Evolutionary conservation across 2,329 filamentous ascomycete species (phyloP).

Genomic region (Mariannaea elegans): DNA sequence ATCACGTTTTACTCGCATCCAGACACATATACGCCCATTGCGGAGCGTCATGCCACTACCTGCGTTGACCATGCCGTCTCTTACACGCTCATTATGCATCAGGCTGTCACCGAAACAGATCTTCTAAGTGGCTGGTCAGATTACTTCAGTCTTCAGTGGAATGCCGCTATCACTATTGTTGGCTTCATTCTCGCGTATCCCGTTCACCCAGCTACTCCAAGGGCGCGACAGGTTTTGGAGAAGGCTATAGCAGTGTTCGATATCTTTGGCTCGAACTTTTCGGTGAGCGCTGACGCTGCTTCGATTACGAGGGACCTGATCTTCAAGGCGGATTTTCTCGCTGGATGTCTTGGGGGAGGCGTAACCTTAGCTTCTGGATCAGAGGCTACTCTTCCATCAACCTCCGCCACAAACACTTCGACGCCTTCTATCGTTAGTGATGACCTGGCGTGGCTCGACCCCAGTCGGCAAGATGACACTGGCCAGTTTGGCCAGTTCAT

Average conservation of each 20-base stretch:
- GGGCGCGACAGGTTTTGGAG: conserved; percentile 42
- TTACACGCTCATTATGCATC: conserved; percentile 35
- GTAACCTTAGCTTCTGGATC: neutral
- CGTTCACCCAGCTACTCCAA: conserved; percentile 27
- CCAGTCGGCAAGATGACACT: conserved; percentile 24
- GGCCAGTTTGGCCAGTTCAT: conserved; percentile 35
- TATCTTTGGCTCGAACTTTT: conserved; percentile 49
- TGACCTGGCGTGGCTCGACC: conserved; percentile 35
- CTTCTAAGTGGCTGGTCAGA: conserved; percentile 40
- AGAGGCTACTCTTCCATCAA: neutral
- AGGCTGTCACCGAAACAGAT: conserved; percentile 33
- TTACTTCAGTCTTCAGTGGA: conserved; percentile 41
- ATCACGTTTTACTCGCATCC: conserved; percentile 44
- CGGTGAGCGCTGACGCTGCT: conserved; percentile 49
- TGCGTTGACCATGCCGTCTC: conserved; percentile 37
- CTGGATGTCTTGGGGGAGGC: conserved; percentile 4
- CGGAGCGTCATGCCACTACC: conserved; percentile 27
- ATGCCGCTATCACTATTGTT: conserved; percentile 43
- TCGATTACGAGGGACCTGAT: conserved; percentile 46
- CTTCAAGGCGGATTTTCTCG: conserved; percentile 32
- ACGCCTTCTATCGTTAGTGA: conserved; percentile 5
- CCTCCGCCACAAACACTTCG: neutral
- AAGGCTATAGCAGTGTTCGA: conserved; percentile 50
- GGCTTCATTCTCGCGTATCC: conserved; percentile 47
- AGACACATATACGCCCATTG: conserved; percentile 20